Conservation (phyloP, 1,284 basidiomycete genomes). For the Cryptococcus sp. region DNA sequence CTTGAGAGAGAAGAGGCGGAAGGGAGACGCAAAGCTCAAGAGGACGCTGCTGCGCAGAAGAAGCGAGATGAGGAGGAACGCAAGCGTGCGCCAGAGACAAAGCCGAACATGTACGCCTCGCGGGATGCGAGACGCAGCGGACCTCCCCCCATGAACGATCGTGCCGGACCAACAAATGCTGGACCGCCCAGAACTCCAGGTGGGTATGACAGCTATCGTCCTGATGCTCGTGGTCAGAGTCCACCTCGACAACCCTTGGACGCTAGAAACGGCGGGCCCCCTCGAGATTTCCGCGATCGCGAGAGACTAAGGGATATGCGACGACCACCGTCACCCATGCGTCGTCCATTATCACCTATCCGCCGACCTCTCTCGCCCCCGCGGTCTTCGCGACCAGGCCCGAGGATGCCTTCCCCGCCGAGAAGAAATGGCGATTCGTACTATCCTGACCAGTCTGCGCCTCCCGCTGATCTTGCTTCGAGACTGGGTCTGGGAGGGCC, state of each 20-base stretch:
- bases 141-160: neutral
- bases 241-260: conserved; percentile 1
- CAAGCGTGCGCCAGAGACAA: neutral
- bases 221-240: neutral
- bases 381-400: neutral
- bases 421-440: conserved; percentile 1
- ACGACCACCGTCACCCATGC: neutral
- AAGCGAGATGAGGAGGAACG: conserved; percentile 6
- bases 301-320: conserved; percentile 8
- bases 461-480: conserved; percentile 67
- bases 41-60: neutral
- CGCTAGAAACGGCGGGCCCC: neutral
- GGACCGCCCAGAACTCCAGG: neutral
- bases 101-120: neutral
- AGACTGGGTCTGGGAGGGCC: conserved; percentile 61
- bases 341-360: conserved; percentile 2
- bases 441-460: neutral
- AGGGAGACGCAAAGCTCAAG: conserved; percentile 4
- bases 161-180: neutral
- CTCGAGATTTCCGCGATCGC: conserved; percentile 1
- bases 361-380: conserved; percentile 4
- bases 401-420: conserved; percentile 3
- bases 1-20: conserved; percentile 15
- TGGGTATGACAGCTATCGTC: conserved; percentile 1
- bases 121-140: neutral